A percentile compares a stretch with the other conserved stretches of the same genome.
Conservation (phyloP, 2,329 filamentous ascomycete genomes). For the Huntiella savannae region DNA sequence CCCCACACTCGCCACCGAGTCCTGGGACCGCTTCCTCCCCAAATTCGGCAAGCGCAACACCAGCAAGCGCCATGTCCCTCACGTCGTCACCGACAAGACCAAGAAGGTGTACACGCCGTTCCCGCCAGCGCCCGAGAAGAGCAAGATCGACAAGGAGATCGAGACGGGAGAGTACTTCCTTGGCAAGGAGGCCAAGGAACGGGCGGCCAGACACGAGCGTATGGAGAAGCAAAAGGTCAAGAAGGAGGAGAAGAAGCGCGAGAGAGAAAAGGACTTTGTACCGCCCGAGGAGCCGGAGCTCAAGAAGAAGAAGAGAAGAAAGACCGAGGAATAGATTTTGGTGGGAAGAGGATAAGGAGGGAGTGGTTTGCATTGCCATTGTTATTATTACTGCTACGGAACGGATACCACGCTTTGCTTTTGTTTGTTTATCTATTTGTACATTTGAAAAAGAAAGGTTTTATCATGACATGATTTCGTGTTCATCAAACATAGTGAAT, state of each 20-base stretch:
- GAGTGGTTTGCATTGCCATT: background rate
- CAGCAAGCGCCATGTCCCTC: conserved; percentile 62
- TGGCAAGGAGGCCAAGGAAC: conserved; percentile 78
- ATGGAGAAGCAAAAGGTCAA: conserved; percentile 72
- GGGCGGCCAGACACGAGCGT: conserved; percentile 58
- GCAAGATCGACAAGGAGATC: conserved; percentile 95
- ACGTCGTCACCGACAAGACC: conserved; percentile 75
- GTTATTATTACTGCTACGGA: background rate
- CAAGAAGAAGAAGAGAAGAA: conserved; percentile 44
- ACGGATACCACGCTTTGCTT: conserved; percentile 7
- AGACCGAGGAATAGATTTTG: conserved; percentile 13
- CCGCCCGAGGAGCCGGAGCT: conserved; percentile 59
- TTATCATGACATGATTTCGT: background rate
- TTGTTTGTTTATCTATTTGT: conserved; percentile 4
- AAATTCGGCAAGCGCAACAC: conserved; percentile 93
- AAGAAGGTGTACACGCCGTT: conserved; percentile 96
- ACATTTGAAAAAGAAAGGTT: conserved; percentile 1
- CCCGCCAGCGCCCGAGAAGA: conserved; percentile 92
- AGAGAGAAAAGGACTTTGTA: conserved; percentile 70
- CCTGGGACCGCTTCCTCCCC: conserved; percentile 88
- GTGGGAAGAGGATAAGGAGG: conserved; percentile 16
- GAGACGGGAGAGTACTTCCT: conserved; percentile 96
- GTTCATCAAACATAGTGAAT: background rate
- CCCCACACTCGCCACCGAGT: conserved; percentile 67
- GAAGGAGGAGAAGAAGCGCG: conserved; percentile 72